Evolutionary conservation across 495 filamentous ascomycete genomes (phyloP).

Genomic region (Penicillium malachiteum): DNA sequence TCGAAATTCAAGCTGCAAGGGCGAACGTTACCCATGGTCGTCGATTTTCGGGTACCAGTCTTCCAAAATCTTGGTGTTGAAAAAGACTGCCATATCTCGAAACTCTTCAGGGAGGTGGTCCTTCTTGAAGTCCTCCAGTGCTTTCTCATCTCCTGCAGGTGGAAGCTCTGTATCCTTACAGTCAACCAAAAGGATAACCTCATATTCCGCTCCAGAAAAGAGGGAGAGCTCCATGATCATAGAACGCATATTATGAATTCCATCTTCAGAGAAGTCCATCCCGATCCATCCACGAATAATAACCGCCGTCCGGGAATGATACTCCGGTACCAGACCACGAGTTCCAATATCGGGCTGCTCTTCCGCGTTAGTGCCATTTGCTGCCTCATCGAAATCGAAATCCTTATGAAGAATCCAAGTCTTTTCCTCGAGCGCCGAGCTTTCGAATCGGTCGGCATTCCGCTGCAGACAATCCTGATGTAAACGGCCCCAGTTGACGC

Average conservation of each 20-base stretch:
- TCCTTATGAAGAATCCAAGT: background rate
- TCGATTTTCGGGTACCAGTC: background rate
- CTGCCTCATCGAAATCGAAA: background rate
- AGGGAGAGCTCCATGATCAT: conserved; percentile 69
- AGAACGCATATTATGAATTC: conserved; percentile 64
- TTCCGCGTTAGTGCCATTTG: background rate
- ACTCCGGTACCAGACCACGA: too few species aligned
- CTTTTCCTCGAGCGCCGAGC: background rate
- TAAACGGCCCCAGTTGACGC: conserved; percentile 65
- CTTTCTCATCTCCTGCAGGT: conserved; percentile 33
- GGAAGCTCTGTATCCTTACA: conserved; percentile 54
- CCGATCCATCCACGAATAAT: conserved; percentile 65
- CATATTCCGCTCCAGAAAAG: conserved; percentile 68
- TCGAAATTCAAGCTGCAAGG: background rate
- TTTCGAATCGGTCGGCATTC: conserved; percentile 58
- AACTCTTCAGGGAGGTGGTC: conserved; percentile 60
- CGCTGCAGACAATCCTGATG: conserved; percentile 58
- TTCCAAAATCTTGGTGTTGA: background rate
- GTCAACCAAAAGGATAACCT: conserved; percentile 59
- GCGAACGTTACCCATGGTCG: background rate
- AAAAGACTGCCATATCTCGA: conserved; percentile 56
- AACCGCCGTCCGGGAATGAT: conserved; percentile 55
- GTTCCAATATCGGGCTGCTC: background rate
- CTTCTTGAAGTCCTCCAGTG: background rate
- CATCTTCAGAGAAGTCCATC: conserved; percentile 68